Evolutionary conservation across 768 basidiomycete genomes (phyloP), one percentile per base, ranked within the genome.

Genomic region (Tremella fuciformis): DNA sequence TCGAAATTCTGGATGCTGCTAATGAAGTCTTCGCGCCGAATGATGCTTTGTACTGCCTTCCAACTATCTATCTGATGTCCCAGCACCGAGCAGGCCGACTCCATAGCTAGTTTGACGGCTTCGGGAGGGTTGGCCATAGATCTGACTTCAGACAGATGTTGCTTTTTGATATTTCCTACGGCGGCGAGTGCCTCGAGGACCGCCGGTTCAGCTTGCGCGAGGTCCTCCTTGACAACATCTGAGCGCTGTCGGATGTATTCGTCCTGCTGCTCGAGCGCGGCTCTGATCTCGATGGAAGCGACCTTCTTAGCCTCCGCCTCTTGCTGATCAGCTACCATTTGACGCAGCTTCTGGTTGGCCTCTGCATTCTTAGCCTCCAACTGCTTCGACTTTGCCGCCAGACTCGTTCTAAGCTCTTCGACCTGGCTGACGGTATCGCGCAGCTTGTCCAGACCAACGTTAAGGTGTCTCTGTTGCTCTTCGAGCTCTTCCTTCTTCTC

Each of bases 121-220:
- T 98, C 96, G 0, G 96, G 96, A 47, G 96, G 96, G 71, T 97
- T 97, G 44, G 91, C 89, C 93, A 99, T 97, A 9, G 90, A 84
- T 68, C 96, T 85, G 41, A 98, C 96, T 84, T 99, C 96, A 72
- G 93, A 89, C 41, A 99, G 79, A 70, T 98, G 93, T 71, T 91
- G 89, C 66, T 86, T 85, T 78, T 90, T 96, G 81, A 99, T 98
- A 75, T 87, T 94, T 66, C 88, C 89, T 70, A 99, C 96, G n/a
- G 96, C 96, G 2, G 89, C 79, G 72, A 96, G 88, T 19, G 96
- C 96, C 13, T 98, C 93, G 19, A 89, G 76, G 26, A 99, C 96
- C 19, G 96, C 96, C 13, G 96, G 96, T 74, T 99, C 94, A 2
- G 96, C 96, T 59, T 97, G 91, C 7, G 93, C 94, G 21, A 99